Base-by-base conservation (phyloP, 2,329 filamentous ascomycete genomes). In the Diaporthe sp. region DNA sequence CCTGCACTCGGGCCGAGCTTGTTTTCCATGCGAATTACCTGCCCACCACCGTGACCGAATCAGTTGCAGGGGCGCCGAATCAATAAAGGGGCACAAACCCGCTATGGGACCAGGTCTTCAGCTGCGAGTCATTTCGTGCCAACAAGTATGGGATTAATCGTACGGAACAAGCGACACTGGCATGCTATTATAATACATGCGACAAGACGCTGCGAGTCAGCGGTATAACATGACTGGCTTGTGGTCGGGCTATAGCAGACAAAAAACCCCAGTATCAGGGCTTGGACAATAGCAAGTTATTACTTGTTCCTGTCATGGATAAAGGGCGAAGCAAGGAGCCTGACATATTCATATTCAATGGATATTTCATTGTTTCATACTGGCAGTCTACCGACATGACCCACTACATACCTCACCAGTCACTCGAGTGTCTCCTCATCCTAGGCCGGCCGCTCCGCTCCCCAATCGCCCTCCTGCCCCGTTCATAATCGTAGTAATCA, bases 361-460 rank as follows among this genome's bases (percentile, higher is more conserved):
- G n/a, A n/a, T n/a, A n/a, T n/a, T n/a, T n/a, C n/a, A n/a, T n/a
- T n/a, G n/a, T n/a, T n/a, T n/a, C n/a, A 53, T 53, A 25, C 34
- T 46, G 17, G 15, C 65, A 28, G 15, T 17, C 19, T 46, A 19
- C 4, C 44, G 15, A 46, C 19, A 53, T 19, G 15, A 13, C 15
- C 12, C 4, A 8, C 3, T 17, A 5, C n/a, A n/a, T n/a, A n/a
- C 25, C 53, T 60, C 37, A 76, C 75, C 75, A 77, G 22, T 77
- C 73, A 57, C 76, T 77, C 57, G 76, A 77, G 22, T 74, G 68
- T 46, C 76, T 62, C 62, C 76, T 75, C 55, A 71, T 46, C 62
- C 70, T 67, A 4, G 76, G 76, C 28, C 76, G 55, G 6, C 70
- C 70, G n/a, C 62, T 65, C 2, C 62, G 62, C n/a, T 75, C 68